A percentile compares a stretch with the other conserved stretches of the same genome.
These are phyloP conservation scores for Camellia granthamiana DNA, from an alignment of 148 eudicot genomes.

Conservation along the genomic window DNA sequence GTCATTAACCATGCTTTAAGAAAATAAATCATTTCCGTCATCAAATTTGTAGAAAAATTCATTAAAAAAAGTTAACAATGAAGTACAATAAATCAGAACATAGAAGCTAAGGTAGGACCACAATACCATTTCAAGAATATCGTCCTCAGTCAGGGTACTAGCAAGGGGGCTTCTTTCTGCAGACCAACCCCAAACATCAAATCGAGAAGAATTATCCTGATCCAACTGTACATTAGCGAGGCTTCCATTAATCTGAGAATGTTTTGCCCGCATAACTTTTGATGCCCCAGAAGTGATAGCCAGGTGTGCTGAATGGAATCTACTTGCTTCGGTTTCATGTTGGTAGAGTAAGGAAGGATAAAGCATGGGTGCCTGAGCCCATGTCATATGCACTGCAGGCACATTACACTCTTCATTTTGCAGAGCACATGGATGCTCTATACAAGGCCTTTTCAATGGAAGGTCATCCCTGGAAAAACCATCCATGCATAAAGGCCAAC, in stretches of 20 bases:
- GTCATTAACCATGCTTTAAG: not conserved
- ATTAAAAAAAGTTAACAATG: not conserved
- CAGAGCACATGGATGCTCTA: slow-evolving; percentile 38
- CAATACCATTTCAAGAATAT: slow-evolving; percentile 82
- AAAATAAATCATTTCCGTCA: not conserved
- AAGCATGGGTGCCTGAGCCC: slow-evolving; percentile 35
- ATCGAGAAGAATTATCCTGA: slow-evolving; percentile 29
- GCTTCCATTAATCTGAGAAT: slow-evolving; percentile 27
- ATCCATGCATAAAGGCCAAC: slow-evolving; percentile 20
- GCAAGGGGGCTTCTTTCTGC: slow-evolving; percentile 42
- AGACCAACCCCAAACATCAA: slow-evolving; percentile 45
- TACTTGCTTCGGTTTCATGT: slow-evolving; percentile 49
- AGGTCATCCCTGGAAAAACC: slow-evolving; percentile 33
- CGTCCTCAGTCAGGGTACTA: slow-evolving; percentile 68
- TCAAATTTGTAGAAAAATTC: not conserved
- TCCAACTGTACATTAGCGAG: slow-evolving; percentile 26
- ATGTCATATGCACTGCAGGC: slow-evolving; percentile 37
- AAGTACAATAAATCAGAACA: slow-evolving; percentile 5
- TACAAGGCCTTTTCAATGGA: slow-evolving; percentile 34
- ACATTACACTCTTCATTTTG: slow-evolving; percentile 34
- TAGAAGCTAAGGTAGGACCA: slow-evolving; percentile 15
- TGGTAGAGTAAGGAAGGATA: slow-evolving; percentile 57
- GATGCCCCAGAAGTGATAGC: slow-evolving; percentile 28
- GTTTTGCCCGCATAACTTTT: slow-evolving; percentile 24
- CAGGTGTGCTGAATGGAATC: slow-evolving; percentile 33